These are phyloP conservation scores for Talaromyces amestolkiae DNA, from an alignment of 2,329 filamentous ascomycete species.

Conservation along the genomic window DNA sequence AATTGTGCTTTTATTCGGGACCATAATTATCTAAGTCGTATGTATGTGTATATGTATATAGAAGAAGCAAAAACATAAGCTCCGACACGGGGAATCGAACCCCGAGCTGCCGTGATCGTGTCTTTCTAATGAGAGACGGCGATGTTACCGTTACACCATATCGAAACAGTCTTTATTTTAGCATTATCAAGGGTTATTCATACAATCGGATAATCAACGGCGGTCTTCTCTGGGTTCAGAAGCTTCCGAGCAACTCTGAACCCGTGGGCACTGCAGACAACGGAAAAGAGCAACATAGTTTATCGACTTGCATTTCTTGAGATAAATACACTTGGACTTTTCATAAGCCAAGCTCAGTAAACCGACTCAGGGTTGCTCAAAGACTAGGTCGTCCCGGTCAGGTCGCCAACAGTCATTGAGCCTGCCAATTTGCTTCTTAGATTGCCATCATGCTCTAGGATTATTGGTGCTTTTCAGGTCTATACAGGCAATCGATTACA, in stretches of 20 bases:
- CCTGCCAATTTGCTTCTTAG: background rate
- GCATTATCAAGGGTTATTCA: background rate
- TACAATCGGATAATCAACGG: too few relatives aligned
- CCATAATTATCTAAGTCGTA: too few relatives aligned
- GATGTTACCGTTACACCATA: conserved; percentile 10
- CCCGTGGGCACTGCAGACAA: background rate
- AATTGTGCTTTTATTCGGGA: too few relatives aligned
- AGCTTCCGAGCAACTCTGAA: background rate
- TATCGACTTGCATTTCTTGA: background rate
- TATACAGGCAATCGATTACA: background rate
- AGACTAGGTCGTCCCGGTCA: background rate
- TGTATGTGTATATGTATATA: too few relatives aligned
- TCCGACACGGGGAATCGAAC: conserved; percentile 9
- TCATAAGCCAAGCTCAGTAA: background rate
- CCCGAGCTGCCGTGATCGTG: conserved; percentile 9
- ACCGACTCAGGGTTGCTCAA: background rate
- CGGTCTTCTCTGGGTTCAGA: background rate
- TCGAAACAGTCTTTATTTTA: too few relatives aligned
- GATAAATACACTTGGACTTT: background rate
- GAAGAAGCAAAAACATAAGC: background rate
- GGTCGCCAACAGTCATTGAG: background rate
- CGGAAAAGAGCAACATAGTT: background rate
- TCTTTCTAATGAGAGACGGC: conserved; percentile 10
- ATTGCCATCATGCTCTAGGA: background rate
- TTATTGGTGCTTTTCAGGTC: background rate